Percentiles rank a stretch among this genome's conserved stretches.
Evolutionary conservation across 164 flowering plant genomes (phyloP).

Genomic region (Saururus chinensis): DNA sequence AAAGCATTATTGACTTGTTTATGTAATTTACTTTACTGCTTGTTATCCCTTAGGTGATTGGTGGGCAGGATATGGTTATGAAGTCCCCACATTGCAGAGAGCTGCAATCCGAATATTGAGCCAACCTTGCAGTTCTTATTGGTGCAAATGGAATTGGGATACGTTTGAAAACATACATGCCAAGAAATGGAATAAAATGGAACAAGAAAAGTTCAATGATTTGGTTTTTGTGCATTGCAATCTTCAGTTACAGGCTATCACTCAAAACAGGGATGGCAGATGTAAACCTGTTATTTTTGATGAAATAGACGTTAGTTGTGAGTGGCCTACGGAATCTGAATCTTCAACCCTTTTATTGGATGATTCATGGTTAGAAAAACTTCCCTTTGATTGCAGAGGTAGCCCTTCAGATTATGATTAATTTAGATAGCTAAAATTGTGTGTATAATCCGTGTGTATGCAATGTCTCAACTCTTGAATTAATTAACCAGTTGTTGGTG

Average conservation of each 20-base stretch:
- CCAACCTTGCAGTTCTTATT: slow-evolving; percentile 65
- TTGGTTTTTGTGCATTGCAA: slow-evolving; percentile 69
- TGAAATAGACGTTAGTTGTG: slow-evolving; percentile 54
- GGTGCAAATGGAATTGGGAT: slow-evolving; percentile 74
- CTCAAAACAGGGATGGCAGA: slow-evolving; percentile 31
- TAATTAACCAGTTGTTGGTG: neutral
- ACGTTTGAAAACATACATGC: slow-evolving; percentile 40
- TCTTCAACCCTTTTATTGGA: slow-evolving; percentile 37
- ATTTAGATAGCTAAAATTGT: neutral
- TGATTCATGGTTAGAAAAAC: slow-evolving; percentile 56
- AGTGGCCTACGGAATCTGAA: slow-evolving; percentile 59
- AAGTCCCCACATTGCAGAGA: slow-evolving; percentile 53
- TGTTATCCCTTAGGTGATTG: slow-evolving; percentile 44
- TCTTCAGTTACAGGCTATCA: slow-evolving; percentile 44
- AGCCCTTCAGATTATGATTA: slow-evolving; percentile 23
- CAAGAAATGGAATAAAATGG: slow-evolving; percentile 37
- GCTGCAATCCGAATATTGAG: slow-evolving; percentile 50
- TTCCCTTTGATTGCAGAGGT: slow-evolving; percentile 33
- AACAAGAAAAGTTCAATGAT: slow-evolving; percentile 50
- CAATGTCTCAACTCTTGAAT: neutral
- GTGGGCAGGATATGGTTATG: slow-evolving; percentile 80
- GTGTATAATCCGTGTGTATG: neutral
- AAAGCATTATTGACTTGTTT: neutral
- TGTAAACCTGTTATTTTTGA: slow-evolving; percentile 45
- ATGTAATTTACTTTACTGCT: slow-evolving; percentile 1